Evolutionary conservation across 1,139 yeast genomes (phyloP), one percentile per base, ranked within the genome.

Genomic region (Geotrichum citri-aurantii): DNA sequence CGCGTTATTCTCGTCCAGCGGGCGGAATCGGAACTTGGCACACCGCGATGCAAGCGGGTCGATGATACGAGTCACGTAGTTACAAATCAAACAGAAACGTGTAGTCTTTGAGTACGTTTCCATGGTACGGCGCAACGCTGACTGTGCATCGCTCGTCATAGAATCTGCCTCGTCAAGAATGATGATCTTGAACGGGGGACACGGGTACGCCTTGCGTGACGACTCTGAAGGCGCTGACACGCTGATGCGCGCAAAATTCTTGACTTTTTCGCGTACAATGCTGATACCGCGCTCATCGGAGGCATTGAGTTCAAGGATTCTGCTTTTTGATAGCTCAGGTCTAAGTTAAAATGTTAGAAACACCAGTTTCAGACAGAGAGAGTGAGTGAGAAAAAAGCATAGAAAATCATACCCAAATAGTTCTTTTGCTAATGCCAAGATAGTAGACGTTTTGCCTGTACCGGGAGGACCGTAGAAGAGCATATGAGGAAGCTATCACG

Each of bases 101-200:
- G 99, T 93, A 55, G 92, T 92, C 52, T 82, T 82, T 2, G 97
- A 88, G 73, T 91, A 93, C 6, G 87, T 89, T 71, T 93, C 99
- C 97, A 93, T 93, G 1, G 97, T 93, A 72, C 99, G 81, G 74
- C 99, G 83, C 62, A 93, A 77, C 0, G 99, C 99, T 53, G 93
- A 82, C 71, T 93, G 99, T 0, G 99, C 99, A 72, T 93, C 99
- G 53, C 88, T 83, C n/a, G 99, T 93, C 99, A 93, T 93, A 21
- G 96, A 88, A 71, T 93, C 99, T 0, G 99, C 99, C 73, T 93
- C 99, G 75, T 93, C 98, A 58, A 92, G 73, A 53, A 90, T 87
- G 48, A 86, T 77, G 66, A 88, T 86, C 70, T 92, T 92, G 73
- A 87, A 92, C 6, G 97, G 97, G 1, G 97, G 97, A 70, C 98